phyloP scores from a whole-genome alignment of 2,329 filamentous ascomycete species.

The Ascocoryne sarcoides region DNA sequence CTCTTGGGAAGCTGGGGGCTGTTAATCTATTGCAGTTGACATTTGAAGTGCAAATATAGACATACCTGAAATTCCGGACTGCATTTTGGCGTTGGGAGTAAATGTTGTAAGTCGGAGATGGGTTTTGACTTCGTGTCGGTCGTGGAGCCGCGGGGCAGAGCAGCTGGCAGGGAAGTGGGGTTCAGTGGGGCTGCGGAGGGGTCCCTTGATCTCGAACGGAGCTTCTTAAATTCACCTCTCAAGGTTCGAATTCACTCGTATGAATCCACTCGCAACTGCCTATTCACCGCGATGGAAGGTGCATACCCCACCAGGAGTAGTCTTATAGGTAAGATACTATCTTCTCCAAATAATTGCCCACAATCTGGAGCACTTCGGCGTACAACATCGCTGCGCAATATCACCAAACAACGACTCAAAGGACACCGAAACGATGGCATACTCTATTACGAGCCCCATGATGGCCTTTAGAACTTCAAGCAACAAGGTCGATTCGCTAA shows the following conservation, averaged over 20 bases:
- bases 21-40: conserved; percentile 6
- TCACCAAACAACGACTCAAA: background rate
- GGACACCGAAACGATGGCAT: background rate
- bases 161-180: background rate
- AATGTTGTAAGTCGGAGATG: background rate
- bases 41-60: conserved; percentile 1
- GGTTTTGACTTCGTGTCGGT: background rate
- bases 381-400: background rate
- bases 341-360: background rate
- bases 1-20: conserved; percentile 76
- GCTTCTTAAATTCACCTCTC: too few species aligned
- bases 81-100: conserved; percentile 43
- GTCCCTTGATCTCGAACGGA: too few species aligned
- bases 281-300: conserved; percentile 1
- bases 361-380: background rate
- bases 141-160: too few species aligned
- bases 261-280: background rate
- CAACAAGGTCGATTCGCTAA: background rate
- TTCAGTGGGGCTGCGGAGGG: background rate
- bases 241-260: too few species aligned
- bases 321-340: conserved; percentile 2
- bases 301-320: conserved; percentile 1
- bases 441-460: background rate
- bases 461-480: too few species aligned
- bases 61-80: conserved; percentile 69